Evolutionary conservation across 495 filamentous ascomycete genomes (phyloP).

Genomic region (Filosporella fistucella): DNA sequence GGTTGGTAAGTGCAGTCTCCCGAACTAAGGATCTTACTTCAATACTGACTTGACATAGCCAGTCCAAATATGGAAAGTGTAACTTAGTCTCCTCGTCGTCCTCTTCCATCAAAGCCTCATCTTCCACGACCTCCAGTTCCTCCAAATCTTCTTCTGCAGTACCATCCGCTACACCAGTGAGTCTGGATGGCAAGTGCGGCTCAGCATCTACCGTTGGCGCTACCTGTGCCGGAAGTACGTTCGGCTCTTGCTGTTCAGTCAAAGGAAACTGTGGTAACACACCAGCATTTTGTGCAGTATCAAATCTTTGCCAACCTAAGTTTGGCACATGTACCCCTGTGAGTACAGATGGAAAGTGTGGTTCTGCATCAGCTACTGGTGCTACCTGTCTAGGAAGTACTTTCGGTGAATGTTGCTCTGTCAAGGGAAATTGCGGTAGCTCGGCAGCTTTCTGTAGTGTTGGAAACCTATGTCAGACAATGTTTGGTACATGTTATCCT

Average conservation of each 20-base stretch:
- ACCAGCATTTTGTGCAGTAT: not conserved
- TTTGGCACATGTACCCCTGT: conserved; percentile 2
- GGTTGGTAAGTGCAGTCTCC: conserved; percentile 10
- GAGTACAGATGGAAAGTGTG: conserved; percentile 5
- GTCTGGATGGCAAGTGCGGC: conserved; percentile 22
- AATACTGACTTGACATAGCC: conserved; percentile 1
- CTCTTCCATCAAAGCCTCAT: not conserved
- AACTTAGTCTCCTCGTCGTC: not conserved
- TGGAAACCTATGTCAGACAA: too few relatives aligned
- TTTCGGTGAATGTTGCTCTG: conserved; percentile 11
- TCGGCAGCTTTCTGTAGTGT: not conserved
- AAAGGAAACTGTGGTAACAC: conserved; percentile 4
- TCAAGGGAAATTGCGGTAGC: conserved; percentile 3
- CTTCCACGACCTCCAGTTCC: conserved; percentile 1
- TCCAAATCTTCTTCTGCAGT: not conserved
- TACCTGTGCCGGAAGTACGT: conserved; percentile 3
- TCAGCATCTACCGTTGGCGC: conserved; percentile 1
- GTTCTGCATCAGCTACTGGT: conserved; percentile 2
- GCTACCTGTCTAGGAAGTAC: conserved; percentile 4
- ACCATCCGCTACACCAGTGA: not conserved
- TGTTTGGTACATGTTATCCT: too few relatives aligned
- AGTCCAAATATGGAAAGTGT: conserved; percentile 4
- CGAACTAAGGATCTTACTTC: not conserved
- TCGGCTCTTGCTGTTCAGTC: conserved; percentile 5
- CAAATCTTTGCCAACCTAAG: conserved; percentile 4